phyloP scores from a whole-genome alignment of 805 yeast species.

The Tetrapisispora nanseiensis region DNA sequence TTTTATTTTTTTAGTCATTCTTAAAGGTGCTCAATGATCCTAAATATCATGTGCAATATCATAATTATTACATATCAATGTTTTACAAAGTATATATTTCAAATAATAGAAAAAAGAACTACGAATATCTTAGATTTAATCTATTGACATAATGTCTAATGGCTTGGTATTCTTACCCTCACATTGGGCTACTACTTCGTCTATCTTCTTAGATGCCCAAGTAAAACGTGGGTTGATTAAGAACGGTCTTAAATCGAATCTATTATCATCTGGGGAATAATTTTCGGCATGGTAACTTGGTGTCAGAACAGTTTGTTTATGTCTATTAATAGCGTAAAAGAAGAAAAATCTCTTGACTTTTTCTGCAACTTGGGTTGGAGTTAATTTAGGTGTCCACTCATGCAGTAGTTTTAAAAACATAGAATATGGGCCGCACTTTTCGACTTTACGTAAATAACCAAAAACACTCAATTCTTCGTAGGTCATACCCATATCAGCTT shows the following conservation, averaged over 20 bases:
- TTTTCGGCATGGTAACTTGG: conserved; percentile 98
- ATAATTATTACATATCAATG: too few relatives aligned
- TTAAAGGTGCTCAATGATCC: too few relatives aligned
- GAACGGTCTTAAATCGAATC: conserved; percentile 95
- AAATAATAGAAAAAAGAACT: not conserved
- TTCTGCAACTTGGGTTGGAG: conserved; percentile 78
- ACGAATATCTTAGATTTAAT: conserved; percentile 11
- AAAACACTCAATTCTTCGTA: conserved; percentile 87
- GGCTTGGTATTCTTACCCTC: conserved; percentile 28
- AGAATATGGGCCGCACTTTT: conserved; percentile 92
- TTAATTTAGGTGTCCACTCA: conserved; percentile 79
- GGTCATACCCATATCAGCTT: conserved; percentile 96
- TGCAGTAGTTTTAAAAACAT: conserved; percentile 86
- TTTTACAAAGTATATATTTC: not conserved
- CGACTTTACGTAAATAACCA: conserved; percentile 84
- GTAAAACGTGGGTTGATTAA: conserved; percentile 81
- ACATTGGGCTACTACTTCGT: conserved; percentile 55
- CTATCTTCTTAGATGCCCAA: conserved; percentile 86
- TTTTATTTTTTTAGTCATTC: too few relatives aligned
- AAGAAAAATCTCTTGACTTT: conserved; percentile 90
- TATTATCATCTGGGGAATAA: conserved; percentile 94
- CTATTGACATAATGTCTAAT: conserved; percentile 26
- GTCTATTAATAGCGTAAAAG: conserved; percentile 91
- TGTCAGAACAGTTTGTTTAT: conserved; percentile 94
- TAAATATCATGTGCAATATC: too few relatives aligned